A percentile compares a stretch with the other conserved stretches of the same genome.
Evolutionary conservation across 192 early-diverging fungal genomes (phyloP).

Genomic region (Rhizophagus prolifer): DNA sequence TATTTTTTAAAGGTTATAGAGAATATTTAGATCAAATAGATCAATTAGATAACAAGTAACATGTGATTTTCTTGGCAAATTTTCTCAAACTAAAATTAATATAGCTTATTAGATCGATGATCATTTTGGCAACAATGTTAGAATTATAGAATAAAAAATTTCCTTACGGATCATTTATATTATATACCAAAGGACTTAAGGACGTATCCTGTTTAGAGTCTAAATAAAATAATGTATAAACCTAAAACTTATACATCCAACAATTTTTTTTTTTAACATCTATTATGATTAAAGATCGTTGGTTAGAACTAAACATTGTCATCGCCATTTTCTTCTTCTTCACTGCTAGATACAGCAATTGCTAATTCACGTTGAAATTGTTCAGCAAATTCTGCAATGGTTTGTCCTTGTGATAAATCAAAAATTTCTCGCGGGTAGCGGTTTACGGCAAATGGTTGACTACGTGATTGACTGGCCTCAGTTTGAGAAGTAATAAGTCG

Average conservation of each 20-base stretch:
- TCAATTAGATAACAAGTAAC: neutral
- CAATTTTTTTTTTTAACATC: no score
- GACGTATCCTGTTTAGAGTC: no score
- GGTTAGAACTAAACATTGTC: neutral
- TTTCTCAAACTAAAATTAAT: no score
- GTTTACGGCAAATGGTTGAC: conserved; percentile 57
- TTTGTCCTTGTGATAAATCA: conserved; percentile 68
- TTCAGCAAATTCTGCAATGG: conserved; percentile 72
- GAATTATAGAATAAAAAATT: no score
- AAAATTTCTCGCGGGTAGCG: conserved; percentile 71
- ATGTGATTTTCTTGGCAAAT: no score
- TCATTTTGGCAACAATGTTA: no score
- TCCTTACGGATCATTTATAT: no score
- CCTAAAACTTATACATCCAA: no score
- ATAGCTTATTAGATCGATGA: no score
- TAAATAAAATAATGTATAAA: no score
- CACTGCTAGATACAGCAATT: neutral
- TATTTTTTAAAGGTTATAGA: conserved; percentile 20
- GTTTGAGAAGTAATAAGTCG: conserved; percentile 43
- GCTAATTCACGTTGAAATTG: conserved; percentile 50
- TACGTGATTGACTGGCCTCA: conserved; percentile 42
- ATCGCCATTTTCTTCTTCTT: conserved; percentile 15
- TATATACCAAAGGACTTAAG: no score
- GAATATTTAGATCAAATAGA: conserved; percentile 23
- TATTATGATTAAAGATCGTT: no score